These are phyloP conservation scores for Lactarius deliciosus DNA, from an alignment of 768 basidiomycete species.

Conservation along the genomic window DNA sequence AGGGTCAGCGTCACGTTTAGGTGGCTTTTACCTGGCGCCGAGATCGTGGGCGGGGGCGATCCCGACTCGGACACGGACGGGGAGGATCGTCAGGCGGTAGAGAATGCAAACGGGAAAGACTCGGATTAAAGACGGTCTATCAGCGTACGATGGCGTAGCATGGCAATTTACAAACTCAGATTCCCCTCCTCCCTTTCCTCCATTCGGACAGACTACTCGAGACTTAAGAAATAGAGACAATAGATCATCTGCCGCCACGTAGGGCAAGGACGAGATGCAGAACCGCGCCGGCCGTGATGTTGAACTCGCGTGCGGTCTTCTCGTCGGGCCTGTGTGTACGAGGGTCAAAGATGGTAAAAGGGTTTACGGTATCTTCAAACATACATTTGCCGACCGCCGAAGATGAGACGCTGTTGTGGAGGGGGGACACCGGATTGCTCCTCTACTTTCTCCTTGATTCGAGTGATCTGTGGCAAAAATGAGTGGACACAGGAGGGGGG, in stretches of 20 bases:
- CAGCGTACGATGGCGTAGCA: constrained; percentile 19
- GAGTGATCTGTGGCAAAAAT: constrained; percentile 60
- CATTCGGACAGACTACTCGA: no score
- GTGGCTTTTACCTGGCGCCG: constrained; percentile 83
- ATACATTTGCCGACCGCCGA: constrained; percentile 90
- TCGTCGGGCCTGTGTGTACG: constrained; percentile 78
- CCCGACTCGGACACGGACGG: not conserved
- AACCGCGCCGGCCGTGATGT: constrained; percentile 80
- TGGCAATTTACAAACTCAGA: not conserved
- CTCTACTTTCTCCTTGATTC: constrained; percentile 97
- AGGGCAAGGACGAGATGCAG: constrained; percentile 95
- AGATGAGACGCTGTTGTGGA: constrained; percentile 92
- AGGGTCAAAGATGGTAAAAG: not conserved
- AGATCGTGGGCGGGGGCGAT: constrained; percentile 50
- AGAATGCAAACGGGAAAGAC: not conserved
- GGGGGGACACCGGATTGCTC: constrained; percentile 98
- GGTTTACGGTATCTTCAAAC: constrained; percentile 31
- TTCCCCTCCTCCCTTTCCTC: not conserved
- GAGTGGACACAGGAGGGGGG: not conserved
- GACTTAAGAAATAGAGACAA: no score
- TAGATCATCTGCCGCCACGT: constrained; percentile 72
- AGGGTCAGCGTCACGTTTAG: constrained; percentile 84
- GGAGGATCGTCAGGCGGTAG: not conserved
- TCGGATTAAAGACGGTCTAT: constrained; percentile 24
- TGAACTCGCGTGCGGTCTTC: constrained; percentile 82